Evolutionary conservation across 148 eudicot species (phyloP).

Genomic region (Dysphania ambrosioides): DNA sequence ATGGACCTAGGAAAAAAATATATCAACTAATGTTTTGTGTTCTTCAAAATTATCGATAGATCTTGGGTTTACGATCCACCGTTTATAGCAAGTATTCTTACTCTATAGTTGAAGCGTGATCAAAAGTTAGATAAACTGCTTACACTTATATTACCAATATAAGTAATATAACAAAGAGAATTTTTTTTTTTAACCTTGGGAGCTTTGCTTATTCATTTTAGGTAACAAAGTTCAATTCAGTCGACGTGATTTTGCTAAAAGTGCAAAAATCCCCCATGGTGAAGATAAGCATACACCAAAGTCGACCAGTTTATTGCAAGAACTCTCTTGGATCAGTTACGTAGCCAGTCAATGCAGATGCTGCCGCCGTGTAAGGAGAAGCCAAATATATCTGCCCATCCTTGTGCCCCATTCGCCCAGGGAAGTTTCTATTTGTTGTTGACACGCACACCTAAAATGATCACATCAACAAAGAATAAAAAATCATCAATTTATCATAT

Average conservation of each 20-base stretch:
- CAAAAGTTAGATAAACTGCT: no score
- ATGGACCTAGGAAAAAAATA: background rate
- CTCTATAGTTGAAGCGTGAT: no score
- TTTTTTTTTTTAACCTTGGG: background rate
- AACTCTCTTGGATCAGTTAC: slow-evolving; percentile 89
- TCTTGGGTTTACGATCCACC: no score
- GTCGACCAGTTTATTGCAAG: slow-evolving; percentile 31
- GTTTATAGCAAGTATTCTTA: no score
- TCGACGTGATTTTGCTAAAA: background rate
- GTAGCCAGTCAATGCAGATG: slow-evolving; percentile 79
- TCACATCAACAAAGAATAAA: background rate
- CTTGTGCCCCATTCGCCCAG: slow-evolving; percentile 89
- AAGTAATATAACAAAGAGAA: no score
- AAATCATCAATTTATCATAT: background rate
- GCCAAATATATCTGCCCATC: slow-evolving; percentile 90
- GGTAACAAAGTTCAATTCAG: background rate
- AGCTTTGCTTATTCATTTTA: background rate
- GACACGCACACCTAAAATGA: slow-evolving; percentile 80
- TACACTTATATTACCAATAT: background rate
- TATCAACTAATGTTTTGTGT: no score
- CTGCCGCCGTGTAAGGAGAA: slow-evolving; percentile 89
- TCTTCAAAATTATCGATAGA: no score
- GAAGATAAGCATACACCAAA: background rate
- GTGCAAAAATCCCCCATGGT: background rate
- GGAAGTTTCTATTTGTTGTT: slow-evolving; percentile 89